phyloP scores from a whole-genome alignment of 2,329 filamentous ascomycete genomes.

The Emmonsiellopsis sp. region DNA sequence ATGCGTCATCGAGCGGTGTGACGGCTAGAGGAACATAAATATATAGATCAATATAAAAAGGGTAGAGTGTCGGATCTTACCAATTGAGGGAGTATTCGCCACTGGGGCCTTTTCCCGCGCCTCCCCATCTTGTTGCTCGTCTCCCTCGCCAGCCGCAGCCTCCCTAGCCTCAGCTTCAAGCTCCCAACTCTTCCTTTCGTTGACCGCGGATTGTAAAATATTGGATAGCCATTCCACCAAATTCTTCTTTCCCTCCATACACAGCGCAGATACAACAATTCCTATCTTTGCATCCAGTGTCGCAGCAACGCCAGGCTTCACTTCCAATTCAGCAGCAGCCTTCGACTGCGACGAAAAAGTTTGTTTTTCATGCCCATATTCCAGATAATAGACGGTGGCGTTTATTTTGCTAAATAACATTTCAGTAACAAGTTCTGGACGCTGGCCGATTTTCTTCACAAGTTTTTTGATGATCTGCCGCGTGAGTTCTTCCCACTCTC shows the following conservation, averaged over 20 bases:
- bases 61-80: constrained; percentile 34
- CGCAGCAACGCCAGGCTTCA: constrained; percentile 59
- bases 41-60: constrained; percentile 2
- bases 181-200: constrained; percentile 69
- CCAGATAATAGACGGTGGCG: constrained; percentile 73
- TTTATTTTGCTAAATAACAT: constrained; percentile 91
- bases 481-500: constrained; percentile 84
- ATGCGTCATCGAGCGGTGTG: constrained; percentile 54
- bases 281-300: constrained; percentile 60
- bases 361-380: constrained; percentile 82
- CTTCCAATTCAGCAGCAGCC: constrained; percentile 71
- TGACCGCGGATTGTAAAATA: constrained; percentile 56
- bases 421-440: constrained; percentile 78
- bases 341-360: constrained; percentile 54
- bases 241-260: constrained; percentile 69
- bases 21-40: constrained; percentile 40
- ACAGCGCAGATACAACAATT: constrained; percentile 67
- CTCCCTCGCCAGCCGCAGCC: constrained; percentile 22
- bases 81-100: constrained; percentile 19
- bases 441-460: constrained; percentile 73
- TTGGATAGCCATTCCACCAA: constrained; percentile 75
- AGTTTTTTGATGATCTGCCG: constrained; percentile 75
- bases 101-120: no score
- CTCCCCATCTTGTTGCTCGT: constrained; percentile 11
- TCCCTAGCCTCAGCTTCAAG: constrained; percentile 55